Evolutionary conservation across 495 filamentous ascomycete species (phyloP).

Genomic region (Aspergillus bridgeri): DNA sequence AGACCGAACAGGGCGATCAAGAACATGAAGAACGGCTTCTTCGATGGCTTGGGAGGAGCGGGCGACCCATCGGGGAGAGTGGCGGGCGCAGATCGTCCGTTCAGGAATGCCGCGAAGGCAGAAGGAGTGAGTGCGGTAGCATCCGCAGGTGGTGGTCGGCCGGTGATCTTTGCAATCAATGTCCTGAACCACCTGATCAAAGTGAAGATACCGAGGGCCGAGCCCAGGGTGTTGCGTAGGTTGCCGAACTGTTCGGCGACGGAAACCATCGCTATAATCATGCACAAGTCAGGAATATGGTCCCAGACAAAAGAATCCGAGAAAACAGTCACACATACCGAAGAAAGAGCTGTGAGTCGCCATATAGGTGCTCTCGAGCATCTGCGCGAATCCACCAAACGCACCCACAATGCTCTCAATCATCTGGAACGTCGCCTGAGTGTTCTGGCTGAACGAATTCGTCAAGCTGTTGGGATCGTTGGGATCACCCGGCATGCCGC

Average conservation of each 20-base stretch:
- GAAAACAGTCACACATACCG: slow-evolving; percentile 56
- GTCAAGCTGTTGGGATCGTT: slow-evolving; percentile 93
- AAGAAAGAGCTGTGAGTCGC: slow-evolving; percentile 99
- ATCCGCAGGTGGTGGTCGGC: slow-evolving; percentile 82
- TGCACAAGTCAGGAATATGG: slow-evolving; percentile 13
- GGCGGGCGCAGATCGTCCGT: slow-evolving; percentile 34
- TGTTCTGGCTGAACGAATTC: slow-evolving; percentile 84
- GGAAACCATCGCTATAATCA: slow-evolving; percentile 82
- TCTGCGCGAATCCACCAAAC: slow-evolving; percentile 94
- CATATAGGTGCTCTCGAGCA: slow-evolving; percentile 99
- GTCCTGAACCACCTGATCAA: slow-evolving; percentile 91
- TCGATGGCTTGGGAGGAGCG: slow-evolving; percentile 67
- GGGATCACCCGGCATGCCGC: slow-evolving; percentile 55
- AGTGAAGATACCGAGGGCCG: slow-evolving; percentile 92
- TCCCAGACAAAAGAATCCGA: not conserved
- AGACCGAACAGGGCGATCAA: slow-evolving; percentile 89
- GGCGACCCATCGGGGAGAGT: slow-evolving; percentile 54
- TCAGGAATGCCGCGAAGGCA: slow-evolving; percentile 82
- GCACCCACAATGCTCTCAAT: slow-evolving; percentile 98
- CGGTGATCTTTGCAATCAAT: slow-evolving; percentile 88
- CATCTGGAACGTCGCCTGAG: slow-evolving; percentile 97
- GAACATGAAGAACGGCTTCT: slow-evolving; percentile 96
- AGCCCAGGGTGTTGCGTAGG: slow-evolving; percentile 90
- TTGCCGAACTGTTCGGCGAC: slow-evolving; percentile 97
- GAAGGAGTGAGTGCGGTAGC: slow-evolving; percentile 82